These are phyloP conservation scores for Solanum pennellii DNA, from an alignment of 257 asterid species.

Conservation along the genomic window DNA sequence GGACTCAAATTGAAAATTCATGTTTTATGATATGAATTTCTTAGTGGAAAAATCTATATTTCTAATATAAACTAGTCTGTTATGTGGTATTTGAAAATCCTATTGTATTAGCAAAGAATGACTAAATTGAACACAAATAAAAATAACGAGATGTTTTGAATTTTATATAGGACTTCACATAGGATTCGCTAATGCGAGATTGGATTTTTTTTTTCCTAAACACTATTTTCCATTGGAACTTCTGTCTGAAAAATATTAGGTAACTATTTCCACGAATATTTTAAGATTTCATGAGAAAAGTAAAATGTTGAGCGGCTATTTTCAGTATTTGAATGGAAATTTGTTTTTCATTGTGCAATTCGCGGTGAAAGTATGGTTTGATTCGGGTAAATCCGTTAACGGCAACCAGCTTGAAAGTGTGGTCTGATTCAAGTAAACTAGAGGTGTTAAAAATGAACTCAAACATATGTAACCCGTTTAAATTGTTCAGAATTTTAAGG, in stretches of 20 bases:
- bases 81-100: background rate
- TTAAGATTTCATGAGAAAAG: background rate
- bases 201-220: background rate
- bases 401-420: background rate
- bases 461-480: too few species aligned
- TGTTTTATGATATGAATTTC: background rate
- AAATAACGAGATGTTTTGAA: background rate
- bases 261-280: too few species aligned
- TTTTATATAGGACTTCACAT: background rate
- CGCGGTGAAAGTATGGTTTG: background rate
- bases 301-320: background rate
- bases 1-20: background rate
- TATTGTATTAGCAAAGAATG: background rate
- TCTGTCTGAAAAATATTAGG: too few species aligned
- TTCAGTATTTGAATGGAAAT: background rate
- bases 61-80: background rate
- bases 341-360: background rate
- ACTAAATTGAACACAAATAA: background rate
- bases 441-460: too few species aligned
- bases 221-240: background rate
- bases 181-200: background rate
- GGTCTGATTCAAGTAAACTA: background rate
- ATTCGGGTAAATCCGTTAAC: background rate
- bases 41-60: background rate
- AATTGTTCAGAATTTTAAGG: too few species aligned